These are phyloP conservation scores for Fraxinus paxiana DNA, from an alignment of 305 asterid genomes.

Conservation along the genomic window DNA sequence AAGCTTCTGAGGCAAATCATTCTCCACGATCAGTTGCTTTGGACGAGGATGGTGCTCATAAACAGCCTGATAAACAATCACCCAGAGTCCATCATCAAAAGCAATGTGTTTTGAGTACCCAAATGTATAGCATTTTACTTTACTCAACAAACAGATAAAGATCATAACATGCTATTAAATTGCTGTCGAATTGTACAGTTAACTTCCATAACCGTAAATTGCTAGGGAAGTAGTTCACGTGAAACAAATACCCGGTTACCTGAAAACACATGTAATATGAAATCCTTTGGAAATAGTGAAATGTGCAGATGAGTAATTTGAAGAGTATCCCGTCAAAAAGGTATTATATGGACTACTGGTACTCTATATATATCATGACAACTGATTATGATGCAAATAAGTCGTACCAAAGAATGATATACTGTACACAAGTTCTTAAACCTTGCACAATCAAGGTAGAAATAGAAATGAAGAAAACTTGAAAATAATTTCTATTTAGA, in stretches of 20 bases:
- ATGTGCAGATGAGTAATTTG: background rate
- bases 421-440: background rate
- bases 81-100: background rate
- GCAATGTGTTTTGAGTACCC: background rate
- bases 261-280: background rate
- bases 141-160: background rate
- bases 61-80: slow-evolving; percentile 58
- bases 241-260: background rate
- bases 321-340: background rate
- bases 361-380: background rate
- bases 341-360: background rate
- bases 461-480: background rate
- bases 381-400: background rate
- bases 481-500: background rate
- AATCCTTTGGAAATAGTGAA: background rate
- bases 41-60: slow-evolving; percentile 98
- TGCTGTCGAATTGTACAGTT: background rate
- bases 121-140: background rate
- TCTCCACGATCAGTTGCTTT: slow-evolving; percentile 91
- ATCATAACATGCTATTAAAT: background rate
- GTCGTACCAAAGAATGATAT: background rate
- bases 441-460: background rate
- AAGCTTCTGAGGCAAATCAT: slow-evolving; percentile 86
- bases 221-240: background rate
- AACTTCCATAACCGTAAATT: background rate